A percentile compares a stretch with the other conserved stretches of the same genome.
These are phyloP conservation scores for Cladosporium sp. DNA, from an alignment of 2,329 filamentous ascomycete species.

Conservation along the genomic window DNA sequence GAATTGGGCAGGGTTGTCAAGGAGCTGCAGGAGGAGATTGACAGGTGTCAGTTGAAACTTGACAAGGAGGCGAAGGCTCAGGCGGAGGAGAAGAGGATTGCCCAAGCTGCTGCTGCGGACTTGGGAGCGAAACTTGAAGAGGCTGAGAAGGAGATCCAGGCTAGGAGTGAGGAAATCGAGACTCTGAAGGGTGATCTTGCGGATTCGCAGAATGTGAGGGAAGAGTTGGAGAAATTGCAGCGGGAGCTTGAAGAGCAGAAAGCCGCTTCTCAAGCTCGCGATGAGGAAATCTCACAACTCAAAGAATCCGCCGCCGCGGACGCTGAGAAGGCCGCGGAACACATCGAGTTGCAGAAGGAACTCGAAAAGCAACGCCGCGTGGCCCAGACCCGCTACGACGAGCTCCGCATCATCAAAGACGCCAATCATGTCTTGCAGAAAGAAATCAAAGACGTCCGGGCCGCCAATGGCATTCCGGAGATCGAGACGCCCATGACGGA, in stretches of 20 bases:
- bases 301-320: neutral
- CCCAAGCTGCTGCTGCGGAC: conserved; percentile 13
- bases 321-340: conserved; percentile 5
- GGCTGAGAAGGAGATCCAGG: conserved; percentile 12
- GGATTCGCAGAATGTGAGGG: no score
- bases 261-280: conserved; percentile 6
- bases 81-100: conserved; percentile 24
- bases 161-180: neutral
- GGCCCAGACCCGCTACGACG: conserved; percentile 11
- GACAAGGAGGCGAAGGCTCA: conserved; percentile 30
- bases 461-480: conserved; percentile 11
- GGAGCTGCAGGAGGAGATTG: conserved; percentile 31
- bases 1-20: conserved; percentile 28
- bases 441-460: conserved; percentile 14
- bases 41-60: conserved; percentile 30
- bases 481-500: conserved; percentile 13
- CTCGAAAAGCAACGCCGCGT: conserved; percentile 11
- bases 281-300: conserved; percentile 10
- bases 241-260: conserved; percentile 19
- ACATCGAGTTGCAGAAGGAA: conserved; percentile 7
- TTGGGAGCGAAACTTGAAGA: conserved; percentile 17
- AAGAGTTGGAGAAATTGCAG: neutral
- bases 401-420: conserved; percentile 11
- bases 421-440: conserved; percentile 11
- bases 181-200: no score